Conservation (phyloP, 169 alveolate genomes). For the Plasmodium chabaudi region DNA sequence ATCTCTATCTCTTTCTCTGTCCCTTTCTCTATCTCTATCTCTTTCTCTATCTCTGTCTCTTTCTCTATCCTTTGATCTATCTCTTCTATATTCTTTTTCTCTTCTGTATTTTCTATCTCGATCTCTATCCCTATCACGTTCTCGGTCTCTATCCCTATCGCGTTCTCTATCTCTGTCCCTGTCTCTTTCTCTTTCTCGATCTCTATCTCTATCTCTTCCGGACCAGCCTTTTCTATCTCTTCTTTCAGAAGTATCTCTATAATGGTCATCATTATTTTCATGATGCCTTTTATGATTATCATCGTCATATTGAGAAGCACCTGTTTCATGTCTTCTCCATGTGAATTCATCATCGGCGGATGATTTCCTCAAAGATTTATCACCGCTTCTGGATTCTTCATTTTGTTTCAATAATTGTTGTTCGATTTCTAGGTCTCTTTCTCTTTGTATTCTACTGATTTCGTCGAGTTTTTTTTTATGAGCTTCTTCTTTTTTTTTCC, state of each 20-base stretch:
- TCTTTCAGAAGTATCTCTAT: constrained; percentile 37
- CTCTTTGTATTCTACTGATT: constrained; percentile 78
- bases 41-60: constrained; percentile 18
- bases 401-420: constrained; percentile 44
- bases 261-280: constrained; percentile 15
- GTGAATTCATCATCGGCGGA: constrained; percentile 56
- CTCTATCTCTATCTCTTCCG: constrained; percentile 10
- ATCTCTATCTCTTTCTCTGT: constrained; percentile 38
- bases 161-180: constrained; percentile 18
- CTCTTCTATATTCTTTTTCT: constrained; percentile 21
- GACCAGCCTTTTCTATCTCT: constrained; percentile 11
- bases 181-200: background rate
- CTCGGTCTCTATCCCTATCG: constrained; percentile 26
- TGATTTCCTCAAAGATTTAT: constrained; percentile 31
- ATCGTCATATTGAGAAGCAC: constrained; percentile 40
- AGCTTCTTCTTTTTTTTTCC: constrained; percentile 81
- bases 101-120: constrained; percentile 2
- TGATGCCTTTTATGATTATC: constrained; percentile 41
- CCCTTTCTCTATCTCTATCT: constrained; percentile 31
- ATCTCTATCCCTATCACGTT: constrained; percentile 37
- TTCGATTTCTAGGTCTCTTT: constrained; percentile 80
- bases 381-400: constrained; percentile 59
- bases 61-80: background rate
- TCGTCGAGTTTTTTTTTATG: constrained; percentile 76
- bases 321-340: constrained; percentile 64